Evolutionary conservation across 441 rosid species (phyloP), one percentile per base, ranked within the genome.

Genomic region (Manihot esculenta): DNA sequence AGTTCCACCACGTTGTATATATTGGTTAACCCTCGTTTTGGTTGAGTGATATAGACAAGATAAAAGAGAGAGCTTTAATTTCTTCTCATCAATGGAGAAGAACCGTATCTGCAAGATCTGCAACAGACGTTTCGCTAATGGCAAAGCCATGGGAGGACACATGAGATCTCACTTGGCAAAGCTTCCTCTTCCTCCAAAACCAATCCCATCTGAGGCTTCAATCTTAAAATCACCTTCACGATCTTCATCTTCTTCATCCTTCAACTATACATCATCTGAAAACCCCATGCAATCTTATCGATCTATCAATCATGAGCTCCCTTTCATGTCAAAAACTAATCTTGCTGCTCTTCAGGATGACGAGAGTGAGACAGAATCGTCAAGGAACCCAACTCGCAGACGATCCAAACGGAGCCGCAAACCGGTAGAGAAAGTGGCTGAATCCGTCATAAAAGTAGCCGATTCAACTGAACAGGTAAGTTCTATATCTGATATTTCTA

Each of bases 101-200:
- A 68, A 62, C 11, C 66, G 77, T 63, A 67, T 74, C 67, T 88
- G 93, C 76, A 76, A 75, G 84, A 88, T 86, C 89, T 88, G 93
- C 72, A 79, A 47, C 79, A 74, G 77, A 57, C 64, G 79, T 58
- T 86, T 88, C 66, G 75, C 88, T 42, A 86, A 79, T 70, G 88
- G 93, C 27, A 88, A 88, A 80, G 87, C 93, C 77, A 79, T 88
- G 85, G 90, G 93, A 23, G 93, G 89, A 30, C 90, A 86, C 70
- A 88, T 88, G 90, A 86, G 86, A 86, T 88, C 89, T 76, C 90
- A 88, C 78, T 60, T 80, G 0, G 84, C 82, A n/a, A 84, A 80
- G 60, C 78, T 75, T 15, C 87, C 84, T 3, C 54, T 83, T 17
- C 77, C 84, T 64, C 59, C 79, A 0, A 78, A 80, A 68, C 79